These are phyloP conservation scores for Caryopteris hybrid DNA, from an alignment of 305 asterid species.

Conservation along the genomic window DNA sequence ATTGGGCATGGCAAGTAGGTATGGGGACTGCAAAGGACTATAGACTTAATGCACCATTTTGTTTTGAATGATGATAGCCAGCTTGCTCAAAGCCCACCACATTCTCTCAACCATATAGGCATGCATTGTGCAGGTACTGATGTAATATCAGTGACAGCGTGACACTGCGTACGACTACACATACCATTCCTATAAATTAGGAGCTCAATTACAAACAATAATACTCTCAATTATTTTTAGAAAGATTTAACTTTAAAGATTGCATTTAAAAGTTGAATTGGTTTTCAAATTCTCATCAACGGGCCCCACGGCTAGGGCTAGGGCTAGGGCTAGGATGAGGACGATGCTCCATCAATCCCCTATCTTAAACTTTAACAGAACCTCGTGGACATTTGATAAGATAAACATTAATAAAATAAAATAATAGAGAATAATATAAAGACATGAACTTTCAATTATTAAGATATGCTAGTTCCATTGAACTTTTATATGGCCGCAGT, in stretches of 20 bases:
- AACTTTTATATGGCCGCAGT: no score
- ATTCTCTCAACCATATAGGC: neutral
- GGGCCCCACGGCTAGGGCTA: no score
- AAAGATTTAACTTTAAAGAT: neutral
- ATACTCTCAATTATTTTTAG: no score
- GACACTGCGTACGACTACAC: neutral
- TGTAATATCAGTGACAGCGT: neutral
- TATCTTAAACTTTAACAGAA: no score
- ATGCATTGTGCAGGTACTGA: neutral
- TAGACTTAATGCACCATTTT: neutral
- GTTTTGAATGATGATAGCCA: neutral
- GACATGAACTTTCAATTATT: no score
- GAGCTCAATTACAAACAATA: neutral
- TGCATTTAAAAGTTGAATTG: neutral
- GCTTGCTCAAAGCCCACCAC: neutral
- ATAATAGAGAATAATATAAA: no score
- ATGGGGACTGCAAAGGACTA: conserved; percentile 14
- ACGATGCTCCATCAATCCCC: no score
- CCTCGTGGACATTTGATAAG: no score
- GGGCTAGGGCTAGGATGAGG: no score
- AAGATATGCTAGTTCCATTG: no score
- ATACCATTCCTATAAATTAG: neutral
- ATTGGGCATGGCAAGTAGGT: neutral
- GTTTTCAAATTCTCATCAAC: no score
- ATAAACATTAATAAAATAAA: no score